A percentile compares a stretch with the other conserved stretches of the same genome.
Conservation (phyloP, 225 moss, liverwort and hornwort species). For the Takakia lepidozioides region DNA sequence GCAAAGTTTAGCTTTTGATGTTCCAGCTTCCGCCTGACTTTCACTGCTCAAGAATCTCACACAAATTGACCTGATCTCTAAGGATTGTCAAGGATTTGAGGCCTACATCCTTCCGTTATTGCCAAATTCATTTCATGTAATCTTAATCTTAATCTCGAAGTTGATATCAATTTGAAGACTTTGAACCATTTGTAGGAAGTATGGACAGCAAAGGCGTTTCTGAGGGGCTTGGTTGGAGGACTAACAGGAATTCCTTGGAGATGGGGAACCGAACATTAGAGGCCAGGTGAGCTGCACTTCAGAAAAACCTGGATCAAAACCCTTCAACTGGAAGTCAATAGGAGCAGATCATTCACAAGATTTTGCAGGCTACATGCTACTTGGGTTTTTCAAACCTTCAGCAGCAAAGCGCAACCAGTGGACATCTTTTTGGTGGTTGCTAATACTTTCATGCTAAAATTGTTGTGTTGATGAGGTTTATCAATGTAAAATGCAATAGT, state of each 20-base stretch:
- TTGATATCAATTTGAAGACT: neutral
- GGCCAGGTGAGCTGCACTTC: slow-evolving; percentile 37
- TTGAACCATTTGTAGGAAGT: neutral
- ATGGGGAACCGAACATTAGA: slow-evolving; percentile 25
- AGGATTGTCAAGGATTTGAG: too few species aligned
- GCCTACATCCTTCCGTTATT: too few species aligned
- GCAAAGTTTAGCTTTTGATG: neutral
- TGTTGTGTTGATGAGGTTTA: too few species aligned
- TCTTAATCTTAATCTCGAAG: neutral
- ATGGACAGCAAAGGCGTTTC: slow-evolving; percentile 3
- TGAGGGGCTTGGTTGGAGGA: slow-evolving; percentile 10
- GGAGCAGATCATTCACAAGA: too few species aligned
- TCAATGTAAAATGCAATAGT: too few species aligned
- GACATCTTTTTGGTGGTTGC: too few species aligned
- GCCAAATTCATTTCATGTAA: neutral
- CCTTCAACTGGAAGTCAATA: too few species aligned
- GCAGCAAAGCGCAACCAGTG: too few species aligned
- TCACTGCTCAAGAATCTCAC: neutral
- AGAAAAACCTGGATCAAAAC: too few species aligned
- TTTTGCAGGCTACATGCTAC: too few species aligned
- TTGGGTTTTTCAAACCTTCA: too few species aligned
- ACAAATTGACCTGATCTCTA: neutral
- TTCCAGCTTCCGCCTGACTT: neutral
- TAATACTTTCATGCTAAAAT: too few species aligned
- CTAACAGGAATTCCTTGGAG: slow-evolving; percentile 31